Evolutionary conservation across 495 filamentous ascomycete genomes (phyloP).

Genomic region (Cercophora scortea): DNA sequence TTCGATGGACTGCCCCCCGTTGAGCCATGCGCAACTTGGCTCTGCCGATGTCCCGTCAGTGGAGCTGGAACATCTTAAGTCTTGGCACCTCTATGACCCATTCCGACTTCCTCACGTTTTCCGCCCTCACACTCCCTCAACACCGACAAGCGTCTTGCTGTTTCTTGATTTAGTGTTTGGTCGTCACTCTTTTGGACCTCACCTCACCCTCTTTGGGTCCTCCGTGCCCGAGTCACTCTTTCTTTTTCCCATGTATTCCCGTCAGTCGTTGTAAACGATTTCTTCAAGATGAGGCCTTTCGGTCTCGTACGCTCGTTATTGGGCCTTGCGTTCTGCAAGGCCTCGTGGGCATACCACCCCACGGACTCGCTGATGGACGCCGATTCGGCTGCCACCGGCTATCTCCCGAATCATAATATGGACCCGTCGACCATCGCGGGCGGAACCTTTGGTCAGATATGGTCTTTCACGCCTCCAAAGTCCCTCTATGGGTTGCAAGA

Average conservation of each 20-base stretch:
- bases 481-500: slow-evolving; percentile 2
- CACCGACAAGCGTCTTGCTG: too few relatives aligned
- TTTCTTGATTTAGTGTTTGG: too few relatives aligned
- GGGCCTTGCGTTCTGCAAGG: slow-evolving; percentile 10
- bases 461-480: slow-evolving; percentile 8
- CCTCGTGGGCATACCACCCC: slow-evolving; percentile 5
- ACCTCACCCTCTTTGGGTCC: neutral
- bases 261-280: neutral
- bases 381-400: slow-evolving; percentile 7
- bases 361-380: slow-evolving; percentile 11
- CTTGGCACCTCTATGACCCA: too few relatives aligned
- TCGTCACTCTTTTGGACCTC: neutral
- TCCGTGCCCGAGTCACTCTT: neutral
- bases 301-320: slow-evolving; percentile 8
- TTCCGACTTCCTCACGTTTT: too few relatives aligned
- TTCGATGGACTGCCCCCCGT: too few relatives aligned
- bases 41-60: too few relatives aligned
- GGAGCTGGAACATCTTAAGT: too few relatives aligned
- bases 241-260: neutral
- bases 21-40: too few relatives aligned
- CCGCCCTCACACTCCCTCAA: too few relatives aligned
- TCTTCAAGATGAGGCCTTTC: slow-evolving; percentile 4
- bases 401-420: slow-evolving; percentile 11
- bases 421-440: slow-evolving; percentile 4
- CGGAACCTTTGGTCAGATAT: slow-evolving; percentile 10